Evolutionary conservation across 2,329 filamentous ascomycete genomes (phyloP).

Genomic region (Phaeoacremonium minimum): DNA sequence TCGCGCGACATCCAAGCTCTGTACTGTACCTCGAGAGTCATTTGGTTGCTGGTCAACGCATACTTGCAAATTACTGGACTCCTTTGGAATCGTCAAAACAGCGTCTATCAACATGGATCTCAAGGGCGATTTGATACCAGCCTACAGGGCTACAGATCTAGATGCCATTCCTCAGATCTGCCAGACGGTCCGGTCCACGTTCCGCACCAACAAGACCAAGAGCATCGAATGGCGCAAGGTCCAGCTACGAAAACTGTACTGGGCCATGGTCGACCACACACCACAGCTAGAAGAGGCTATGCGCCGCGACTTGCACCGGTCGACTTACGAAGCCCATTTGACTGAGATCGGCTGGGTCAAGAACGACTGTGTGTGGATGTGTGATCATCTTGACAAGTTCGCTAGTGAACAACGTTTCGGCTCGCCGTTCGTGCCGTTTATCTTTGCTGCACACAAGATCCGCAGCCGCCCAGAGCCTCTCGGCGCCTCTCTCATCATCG

Average conservation of each 20-base stretch:
- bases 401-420: constrained; percentile 73
- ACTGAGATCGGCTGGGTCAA: constrained; percentile 75
- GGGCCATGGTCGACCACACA: constrained; percentile 79
- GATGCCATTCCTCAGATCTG: constrained; percentile 62
- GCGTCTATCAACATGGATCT: too few relatives aligned
- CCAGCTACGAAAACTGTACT: constrained; percentile 93
- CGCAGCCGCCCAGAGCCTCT: constrained; percentile 83
- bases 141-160: constrained; percentile 58
- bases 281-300: constrained; percentile 71
- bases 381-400: constrained; percentile 76
- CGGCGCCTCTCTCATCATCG: constrained; percentile 79
- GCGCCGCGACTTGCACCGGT: constrained; percentile 74
- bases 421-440: constrained; percentile 57
- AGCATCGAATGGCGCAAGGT: constrained; percentile 74
- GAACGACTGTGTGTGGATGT: constrained; percentile 75
- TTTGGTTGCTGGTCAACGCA: too few relatives aligned
- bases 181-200: constrained; percentile 62
- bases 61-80: too few relatives aligned
- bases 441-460: constrained; percentile 66
- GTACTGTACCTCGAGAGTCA: too few relatives aligned
- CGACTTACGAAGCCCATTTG: constrained; percentile 67
- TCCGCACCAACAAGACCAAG: constrained; percentile 75
- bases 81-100: too few relatives aligned
- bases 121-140: too few relatives aligned
- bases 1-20: too few relatives aligned